phyloP scores from a whole-genome alignment of 2,329 filamentous ascomycete genomes.

The Cercospora sesami region DNA sequence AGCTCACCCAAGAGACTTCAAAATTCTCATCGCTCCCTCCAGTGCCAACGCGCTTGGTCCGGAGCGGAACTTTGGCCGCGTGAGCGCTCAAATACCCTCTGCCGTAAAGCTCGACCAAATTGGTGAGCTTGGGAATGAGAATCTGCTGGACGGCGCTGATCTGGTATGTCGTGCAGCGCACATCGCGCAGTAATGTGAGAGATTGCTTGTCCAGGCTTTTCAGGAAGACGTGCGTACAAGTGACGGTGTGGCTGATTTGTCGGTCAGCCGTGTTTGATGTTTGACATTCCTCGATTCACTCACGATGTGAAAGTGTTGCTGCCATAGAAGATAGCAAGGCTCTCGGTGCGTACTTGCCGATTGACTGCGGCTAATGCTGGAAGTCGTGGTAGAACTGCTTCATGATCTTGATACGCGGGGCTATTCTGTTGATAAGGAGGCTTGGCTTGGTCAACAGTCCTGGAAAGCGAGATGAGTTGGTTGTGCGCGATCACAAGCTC shows the following conservation, averaged over 20 bases:
- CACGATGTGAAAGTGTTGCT: slow-evolving; percentile 12
- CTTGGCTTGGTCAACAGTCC: neutral
- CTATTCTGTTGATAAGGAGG: neutral
- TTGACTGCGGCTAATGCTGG: slow-evolving; percentile 7
- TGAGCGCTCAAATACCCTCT: neutral
- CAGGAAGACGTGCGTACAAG: neutral
- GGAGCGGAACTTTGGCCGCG: slow-evolving; percentile 6
- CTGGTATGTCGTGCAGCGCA: slow-evolving; percentile 1
- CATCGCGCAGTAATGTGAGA: neutral
- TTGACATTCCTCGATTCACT: neutral
- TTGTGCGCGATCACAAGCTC: slow-evolving; percentile 3
- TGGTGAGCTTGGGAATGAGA: slow-evolving; percentile 4
- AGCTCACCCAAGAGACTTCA: slow-evolving; percentile 8
- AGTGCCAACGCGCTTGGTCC: slow-evolving; percentile 8
- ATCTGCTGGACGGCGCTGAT: slow-evolving; percentile 11
- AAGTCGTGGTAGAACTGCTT: slow-evolving; percentile 8
- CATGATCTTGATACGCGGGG: neutral
- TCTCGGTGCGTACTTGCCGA: slow-evolving; percentile 10
- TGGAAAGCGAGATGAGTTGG: neutral
- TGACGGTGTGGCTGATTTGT: slow-evolving; percentile 5
- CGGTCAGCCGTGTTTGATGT: neutral
- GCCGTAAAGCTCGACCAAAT: neutral
- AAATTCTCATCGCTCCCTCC: slow-evolving; percentile 3
- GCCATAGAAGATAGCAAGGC: neutral
- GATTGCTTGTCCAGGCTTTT: slow-evolving; percentile 2